phyloP scores from a whole-genome alignment of 306 rosid genomes.

The Quillaja saponaria region DNA sequence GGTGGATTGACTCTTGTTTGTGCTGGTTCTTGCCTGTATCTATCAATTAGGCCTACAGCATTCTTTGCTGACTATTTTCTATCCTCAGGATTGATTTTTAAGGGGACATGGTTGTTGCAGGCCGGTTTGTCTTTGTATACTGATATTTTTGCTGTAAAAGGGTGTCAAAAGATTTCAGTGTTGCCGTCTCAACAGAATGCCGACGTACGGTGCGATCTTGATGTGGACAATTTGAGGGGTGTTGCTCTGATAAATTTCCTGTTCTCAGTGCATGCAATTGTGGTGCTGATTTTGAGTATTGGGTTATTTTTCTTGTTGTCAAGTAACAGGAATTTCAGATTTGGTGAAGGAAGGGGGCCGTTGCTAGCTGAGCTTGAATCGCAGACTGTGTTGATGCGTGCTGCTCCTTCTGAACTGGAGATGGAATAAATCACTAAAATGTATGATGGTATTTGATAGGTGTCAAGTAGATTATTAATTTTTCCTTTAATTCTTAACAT shows the following conservation, averaged over 20 bases:
- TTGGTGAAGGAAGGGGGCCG: constrained; percentile 54
- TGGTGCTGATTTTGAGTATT: constrained; percentile 52
- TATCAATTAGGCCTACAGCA: constrained; percentile 59
- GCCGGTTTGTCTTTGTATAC: constrained; percentile 68
- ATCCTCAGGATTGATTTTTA: constrained; percentile 64
- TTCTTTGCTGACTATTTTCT: constrained; percentile 78
- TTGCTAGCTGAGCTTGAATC: constrained; percentile 56
- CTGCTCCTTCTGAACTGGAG: constrained; percentile 49
- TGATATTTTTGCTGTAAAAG: constrained; percentile 65
- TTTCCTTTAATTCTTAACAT: constrained; percentile 23
- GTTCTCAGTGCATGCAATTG: constrained; percentile 64
- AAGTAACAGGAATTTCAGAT: constrained; percentile 39
- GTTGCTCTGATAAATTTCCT: constrained; percentile 64
- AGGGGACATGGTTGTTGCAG: constrained; percentile 87
- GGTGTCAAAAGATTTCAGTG: constrained; percentile 56
- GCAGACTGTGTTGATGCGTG: constrained; percentile 29
- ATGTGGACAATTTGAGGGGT: constrained; percentile 71
- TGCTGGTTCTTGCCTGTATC: constrained; percentile 56
- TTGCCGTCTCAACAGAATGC: constrained; percentile 33
- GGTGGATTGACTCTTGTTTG: constrained; percentile 62
- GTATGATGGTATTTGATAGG: constrained; percentile 26
- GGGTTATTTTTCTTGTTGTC: constrained; percentile 55
- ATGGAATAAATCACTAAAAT: constrained; percentile 40
- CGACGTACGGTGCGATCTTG: constrained; percentile 70
- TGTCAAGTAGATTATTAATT: constrained; percentile 23